Base-by-base conservation (phyloP, 176 grass and related monocot genomes). In the Ensete glaucum region DNA sequence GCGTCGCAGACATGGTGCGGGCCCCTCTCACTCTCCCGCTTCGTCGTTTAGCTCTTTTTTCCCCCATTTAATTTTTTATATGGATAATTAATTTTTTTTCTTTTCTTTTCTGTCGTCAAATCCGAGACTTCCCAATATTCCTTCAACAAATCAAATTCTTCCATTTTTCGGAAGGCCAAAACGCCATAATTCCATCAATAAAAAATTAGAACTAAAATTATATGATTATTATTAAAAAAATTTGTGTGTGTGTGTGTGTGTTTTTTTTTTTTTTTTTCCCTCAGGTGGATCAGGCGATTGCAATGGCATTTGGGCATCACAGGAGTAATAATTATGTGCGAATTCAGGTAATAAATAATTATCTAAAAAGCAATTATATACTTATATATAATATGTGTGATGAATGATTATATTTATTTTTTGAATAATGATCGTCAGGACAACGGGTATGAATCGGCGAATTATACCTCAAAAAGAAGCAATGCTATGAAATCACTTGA, bases 251-350 rank as follows among this genome's bases (percentile, higher is more conserved):
- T 82, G n/a, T 24, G 0, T 24, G 0, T 24, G 24, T 24, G 24
- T 82, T 62, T 21, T 62, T 15, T 19, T 2, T 17, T 1, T 15
- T 1, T 19, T 21, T 1, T 21, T 81, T 25, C 9, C 34, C 34
- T 6, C 82, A 96, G 92, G 92, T 96, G 78, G 93, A 96, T 78
- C 96, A 99, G 73, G 91, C 96, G 15, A 88, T 99, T 69, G 91
- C 96, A 59, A 99, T 89, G 96, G 91, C 96, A 71, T 99, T 99
- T 73, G 96, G 96, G 60, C 82, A 94, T 60, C 87, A 78, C 73
- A 89, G 86, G 81, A 81, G 91, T 75, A 89, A 74, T 81, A 95
- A 95, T 67, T 99, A 99, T 71, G 91, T 86, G 67, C 88, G 96
- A 23, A 99, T 99, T 23, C 96, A 96, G 86, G 92, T 89, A 82